Evolutionary conservation across 495 filamentous ascomycete genomes (phyloP).

Genomic region (Baudoinia panamericana): DNA sequence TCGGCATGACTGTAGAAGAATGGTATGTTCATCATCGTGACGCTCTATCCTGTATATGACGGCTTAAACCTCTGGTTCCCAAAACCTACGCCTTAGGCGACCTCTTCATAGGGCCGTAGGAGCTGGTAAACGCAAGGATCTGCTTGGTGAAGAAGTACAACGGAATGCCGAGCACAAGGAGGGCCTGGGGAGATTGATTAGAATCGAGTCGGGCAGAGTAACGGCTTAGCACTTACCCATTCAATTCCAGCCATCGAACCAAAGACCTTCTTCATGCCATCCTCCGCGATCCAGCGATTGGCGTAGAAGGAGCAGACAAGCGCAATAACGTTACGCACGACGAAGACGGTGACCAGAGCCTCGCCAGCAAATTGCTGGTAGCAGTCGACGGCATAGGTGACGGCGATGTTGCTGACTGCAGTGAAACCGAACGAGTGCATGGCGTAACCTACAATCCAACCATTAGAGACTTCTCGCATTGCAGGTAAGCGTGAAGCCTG

Average conservation of each 20-base stretch:
- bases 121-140: constrained; percentile 5
- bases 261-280: constrained; percentile 7
- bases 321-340: constrained; percentile 8
- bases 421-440: constrained; percentile 19
- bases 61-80: too few relatives aligned
- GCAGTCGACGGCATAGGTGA: constrained; percentile 18
- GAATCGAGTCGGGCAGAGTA: neutral
- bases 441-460: too few relatives aligned
- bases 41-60: too few relatives aligned
- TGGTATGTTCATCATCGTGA: too few relatives aligned
- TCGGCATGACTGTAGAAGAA: too few relatives aligned
- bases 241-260: too few relatives aligned
- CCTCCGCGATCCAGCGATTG: constrained; percentile 2
- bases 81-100: too few relatives aligned
- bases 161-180: constrained; percentile 5
- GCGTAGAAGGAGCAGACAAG: constrained; percentile 9
- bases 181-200: too few relatives aligned
- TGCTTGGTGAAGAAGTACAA: constrained; percentile 13
- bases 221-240: neutral
- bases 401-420: constrained; percentile 16
- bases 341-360: constrained; percentile 11
- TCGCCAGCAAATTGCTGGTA: constrained; percentile 12
- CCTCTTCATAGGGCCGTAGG: constrained; percentile 13
- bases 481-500: too few relatives aligned
- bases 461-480: too few relatives aligned